Evolutionary conservation across 2,329 filamentous ascomycete genomes (phyloP), one percentile per base, ranked within the genome.

Genomic region (Madurella mycetomatis): DNA sequence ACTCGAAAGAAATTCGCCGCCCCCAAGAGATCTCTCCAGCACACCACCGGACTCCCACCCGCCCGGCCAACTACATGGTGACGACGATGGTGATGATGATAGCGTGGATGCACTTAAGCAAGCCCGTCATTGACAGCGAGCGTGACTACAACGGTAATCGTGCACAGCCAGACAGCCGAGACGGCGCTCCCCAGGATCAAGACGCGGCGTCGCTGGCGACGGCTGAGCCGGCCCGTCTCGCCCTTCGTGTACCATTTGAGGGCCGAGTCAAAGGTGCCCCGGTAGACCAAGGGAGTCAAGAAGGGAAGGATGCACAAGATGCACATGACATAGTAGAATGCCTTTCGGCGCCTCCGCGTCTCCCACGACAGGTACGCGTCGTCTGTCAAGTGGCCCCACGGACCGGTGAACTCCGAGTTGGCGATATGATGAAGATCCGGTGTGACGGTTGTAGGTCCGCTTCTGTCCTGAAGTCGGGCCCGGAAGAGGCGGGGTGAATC

Each of bases 191-290:
- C 57, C 2, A 53, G 1, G 9, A 52, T 3, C 40, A 47, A 13
- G 15, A 58, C 44, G 32, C 30, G 52, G 25, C 51, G 50, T 13
- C 55, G 56, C 41, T 63, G 60, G 2, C n/a, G 49, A 11, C 31
- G 53, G 7, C 49, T 61, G 18, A 64, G 45, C n/a, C 39, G 48
- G 5, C 25, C 47, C 3, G 49, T 46, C 60, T 78, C 72, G 5
- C 79, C 78, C 1, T 69, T 65, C 0, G 77, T 79, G 49, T 72
- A 73, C 77, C 77, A 81, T 7, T 71, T 71, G 30, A 81, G 70
- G 0, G 72, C 71, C 1, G 68, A 66, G 58, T 78, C 72, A 44
- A 80, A 74, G 12, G 66, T 69, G 11, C 77, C 76, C 9, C 63
- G 67, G 25, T 78, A 68, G 1, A 75, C 73, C 8, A 80, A 61